Conservation (phyloP, 768 basidiomycete species). For the Psilocybe cubensis region DNA sequence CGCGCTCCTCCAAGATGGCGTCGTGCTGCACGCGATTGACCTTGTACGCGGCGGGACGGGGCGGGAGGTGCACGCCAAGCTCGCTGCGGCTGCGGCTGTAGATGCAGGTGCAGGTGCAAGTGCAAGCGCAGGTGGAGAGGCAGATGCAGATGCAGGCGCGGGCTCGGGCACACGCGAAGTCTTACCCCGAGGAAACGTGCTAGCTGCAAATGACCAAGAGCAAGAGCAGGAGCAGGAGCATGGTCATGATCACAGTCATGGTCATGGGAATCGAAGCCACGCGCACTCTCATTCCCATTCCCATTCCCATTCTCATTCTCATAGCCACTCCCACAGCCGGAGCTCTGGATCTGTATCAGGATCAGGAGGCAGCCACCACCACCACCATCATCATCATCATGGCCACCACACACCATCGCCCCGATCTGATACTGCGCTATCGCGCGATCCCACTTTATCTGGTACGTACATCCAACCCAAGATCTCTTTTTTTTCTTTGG, state of each 20-base stretch:
- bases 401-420: slow-evolving; percentile 54
- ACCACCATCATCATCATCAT: slow-evolving; percentile 35
- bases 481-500: no score
- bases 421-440: slow-evolving; percentile 48
- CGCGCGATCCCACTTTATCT: slow-evolving; percentile 70
- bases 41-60: slow-evolving; percentile 73
- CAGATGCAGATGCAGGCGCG: no score
- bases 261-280: neutral
- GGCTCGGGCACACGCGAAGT: no score
- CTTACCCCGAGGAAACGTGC: no score
- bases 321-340: slow-evolving; percentile 37
- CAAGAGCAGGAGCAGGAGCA: no score
- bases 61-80: slow-evolving; percentile 52
- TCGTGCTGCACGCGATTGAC: slow-evolving; percentile 74
- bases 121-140: no score
- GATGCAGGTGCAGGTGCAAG: no score
- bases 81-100: slow-evolving; percentile 24
- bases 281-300: neutral
- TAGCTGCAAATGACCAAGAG: no score
- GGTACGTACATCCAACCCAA: slow-evolving; percentile 42
- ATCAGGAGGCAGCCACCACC: slow-evolving; percentile 34
- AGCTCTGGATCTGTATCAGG: slow-evolving; percentile 30
- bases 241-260: slow-evolving; percentile 19
- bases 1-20: slow-evolving; percentile 56
- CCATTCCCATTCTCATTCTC: no score